Conservation (phyloP, 768 basidiomycete genomes). For the Russula emetica region DNA sequence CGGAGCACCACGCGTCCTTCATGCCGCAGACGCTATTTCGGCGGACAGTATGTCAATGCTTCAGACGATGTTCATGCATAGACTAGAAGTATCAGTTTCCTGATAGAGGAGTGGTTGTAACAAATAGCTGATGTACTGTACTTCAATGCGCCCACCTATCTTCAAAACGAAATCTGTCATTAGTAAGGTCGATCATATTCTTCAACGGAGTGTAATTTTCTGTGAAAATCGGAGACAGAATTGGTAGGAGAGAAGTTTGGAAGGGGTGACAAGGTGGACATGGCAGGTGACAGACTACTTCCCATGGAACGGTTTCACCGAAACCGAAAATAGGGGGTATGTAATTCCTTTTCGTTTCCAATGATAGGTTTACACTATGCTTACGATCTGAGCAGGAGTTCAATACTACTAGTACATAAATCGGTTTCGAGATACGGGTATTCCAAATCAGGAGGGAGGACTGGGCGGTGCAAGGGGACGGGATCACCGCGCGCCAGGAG, state of each 20-base stretch:
- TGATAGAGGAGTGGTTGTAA: too few relatives aligned
- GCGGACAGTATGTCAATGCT: too few relatives aligned
- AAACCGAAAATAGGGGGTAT: conserved; percentile 84
- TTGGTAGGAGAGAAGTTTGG: conserved; percentile 81
- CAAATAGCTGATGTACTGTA: too few relatives aligned
- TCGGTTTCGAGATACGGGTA: conserved; percentile 8
- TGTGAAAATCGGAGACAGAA: conserved; percentile 93
- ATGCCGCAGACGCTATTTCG: too few relatives aligned
- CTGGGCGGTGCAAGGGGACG: conserved; percentile 33
- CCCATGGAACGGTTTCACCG: conserved; percentile 95
- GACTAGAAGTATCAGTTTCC: too few relatives aligned
- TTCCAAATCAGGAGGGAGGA: conserved; percentile 33
- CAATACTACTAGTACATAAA: conserved; percentile 32
- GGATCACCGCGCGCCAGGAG: conserved; percentile 30
- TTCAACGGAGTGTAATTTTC: conserved; percentile 60
- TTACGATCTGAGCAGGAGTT: conserved; percentile 34
- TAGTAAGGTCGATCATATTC: too few relatives aligned
- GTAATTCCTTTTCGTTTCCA: conserved; percentile 28
- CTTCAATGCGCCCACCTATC: too few relatives aligned
- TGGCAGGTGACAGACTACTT: conserved; percentile 90
- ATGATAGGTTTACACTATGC: conserved; percentile 2
- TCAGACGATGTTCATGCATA: too few relatives aligned
- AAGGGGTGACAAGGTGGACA: conserved; percentile 97
- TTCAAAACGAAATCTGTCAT: too few relatives aligned
- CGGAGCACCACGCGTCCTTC: too few relatives aligned